Conservation (phyloP, 2,329 filamentous ascomycete species). For the Botrytis byssoidea region DNA sequence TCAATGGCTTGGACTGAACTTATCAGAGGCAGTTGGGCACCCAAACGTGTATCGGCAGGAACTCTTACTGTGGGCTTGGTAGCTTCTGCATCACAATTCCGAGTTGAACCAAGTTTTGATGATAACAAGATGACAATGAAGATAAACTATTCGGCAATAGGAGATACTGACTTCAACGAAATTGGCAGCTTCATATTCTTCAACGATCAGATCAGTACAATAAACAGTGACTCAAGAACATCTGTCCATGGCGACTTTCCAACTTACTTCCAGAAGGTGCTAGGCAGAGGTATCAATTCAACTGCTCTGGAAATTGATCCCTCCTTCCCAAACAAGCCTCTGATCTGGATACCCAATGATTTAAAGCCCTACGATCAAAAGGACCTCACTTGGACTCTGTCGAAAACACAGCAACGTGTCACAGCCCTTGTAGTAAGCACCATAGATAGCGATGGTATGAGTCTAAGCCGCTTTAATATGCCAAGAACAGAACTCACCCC, state of each 20-base stretch:
- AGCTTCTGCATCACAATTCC: background rate
- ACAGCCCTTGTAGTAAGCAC: background rate
- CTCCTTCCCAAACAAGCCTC: background rate
- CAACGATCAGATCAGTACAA: background rate
- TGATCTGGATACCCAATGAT: background rate
- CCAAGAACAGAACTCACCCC: background rate
- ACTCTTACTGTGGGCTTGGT: background rate
- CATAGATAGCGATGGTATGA: background rate
- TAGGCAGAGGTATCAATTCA: background rate
- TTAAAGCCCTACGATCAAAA: background rate
- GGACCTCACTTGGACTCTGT: background rate
- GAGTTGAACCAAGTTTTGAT: background rate
- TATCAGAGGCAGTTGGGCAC: constrained; percentile 27
- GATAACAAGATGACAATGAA: background rate
- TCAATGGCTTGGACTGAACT: constrained; percentile 20
- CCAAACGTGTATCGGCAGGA: background rate
- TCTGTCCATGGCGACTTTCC: background rate
- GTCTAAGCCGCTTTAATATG: background rate
- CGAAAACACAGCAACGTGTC: background rate
- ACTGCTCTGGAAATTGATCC: background rate
- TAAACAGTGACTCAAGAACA: background rate
- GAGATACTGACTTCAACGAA: background rate
- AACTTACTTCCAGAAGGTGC: background rate
- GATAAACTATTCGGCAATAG: background rate
- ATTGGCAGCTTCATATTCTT: background rate